These are phyloP conservation scores for Nyssa sinensis DNA, from an alignment of 148 eudicot species.

Conservation along the genomic window DNA sequence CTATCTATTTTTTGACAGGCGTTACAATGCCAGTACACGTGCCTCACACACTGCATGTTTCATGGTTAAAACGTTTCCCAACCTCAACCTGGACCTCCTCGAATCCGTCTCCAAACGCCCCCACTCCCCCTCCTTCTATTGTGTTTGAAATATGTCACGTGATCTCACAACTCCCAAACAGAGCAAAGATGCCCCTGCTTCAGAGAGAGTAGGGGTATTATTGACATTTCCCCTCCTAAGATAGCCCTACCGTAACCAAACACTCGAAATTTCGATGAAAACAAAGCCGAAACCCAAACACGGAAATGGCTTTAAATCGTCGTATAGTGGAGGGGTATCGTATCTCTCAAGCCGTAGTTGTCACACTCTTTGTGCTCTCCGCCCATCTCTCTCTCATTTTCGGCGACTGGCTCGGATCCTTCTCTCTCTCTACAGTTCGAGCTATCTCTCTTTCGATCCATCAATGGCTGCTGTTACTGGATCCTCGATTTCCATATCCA, in stretches of 20 bases:
- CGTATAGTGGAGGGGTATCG: neutral
- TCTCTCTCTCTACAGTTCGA: neutral
- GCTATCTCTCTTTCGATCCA: neutral
- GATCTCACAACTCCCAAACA: no score
- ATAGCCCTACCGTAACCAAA: conserved; percentile 9
- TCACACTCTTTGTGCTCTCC: conserved; percentile 17
- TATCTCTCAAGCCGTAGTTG: neutral
- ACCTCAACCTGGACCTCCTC: no score
- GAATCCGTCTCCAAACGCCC: no score
- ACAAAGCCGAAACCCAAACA: neutral
- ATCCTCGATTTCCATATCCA: conserved; percentile 5
- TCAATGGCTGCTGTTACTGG: conserved; percentile 11
- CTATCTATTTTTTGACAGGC: no score
- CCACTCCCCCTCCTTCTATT: no score
- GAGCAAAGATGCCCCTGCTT: no score
- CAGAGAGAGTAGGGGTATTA: no score
- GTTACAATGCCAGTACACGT: no score
- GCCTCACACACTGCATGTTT: no score
- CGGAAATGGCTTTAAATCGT: neutral
- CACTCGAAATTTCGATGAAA: conserved; percentile 16
- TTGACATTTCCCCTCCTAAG: neutral
- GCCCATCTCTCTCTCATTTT: conserved; percentile 5
- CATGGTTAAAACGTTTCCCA: no score
- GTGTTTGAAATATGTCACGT: no score
- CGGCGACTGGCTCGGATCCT: neutral